These are phyloP conservation scores for Coniophora puteana DNA, from an alignment of 1,284 basidiomycete genomes.

Conservation along the genomic window DNA sequence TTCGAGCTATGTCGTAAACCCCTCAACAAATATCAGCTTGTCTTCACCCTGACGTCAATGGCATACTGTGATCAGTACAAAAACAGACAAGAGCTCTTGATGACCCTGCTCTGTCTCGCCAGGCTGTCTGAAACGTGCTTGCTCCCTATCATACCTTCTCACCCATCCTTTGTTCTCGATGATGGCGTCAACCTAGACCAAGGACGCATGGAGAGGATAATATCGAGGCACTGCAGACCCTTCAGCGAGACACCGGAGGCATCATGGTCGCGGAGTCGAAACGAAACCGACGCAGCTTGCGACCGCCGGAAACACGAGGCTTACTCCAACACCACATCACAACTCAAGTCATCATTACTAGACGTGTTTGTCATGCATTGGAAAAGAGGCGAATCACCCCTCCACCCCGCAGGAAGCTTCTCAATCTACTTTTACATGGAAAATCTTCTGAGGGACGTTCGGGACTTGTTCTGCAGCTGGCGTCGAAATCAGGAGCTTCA, in stretches of 20 bases:
- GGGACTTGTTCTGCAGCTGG: constrained; percentile 9
- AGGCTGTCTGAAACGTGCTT: constrained; percentile 9
- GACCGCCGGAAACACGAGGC: constrained; percentile 5
- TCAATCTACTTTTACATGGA: constrained; percentile 13
- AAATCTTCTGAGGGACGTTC: constrained; percentile 2
- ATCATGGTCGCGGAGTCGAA: background rate
- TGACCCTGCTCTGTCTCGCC: constrained; percentile 30
- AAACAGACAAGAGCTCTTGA: constrained; percentile 14
- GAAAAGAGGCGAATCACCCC: no score
- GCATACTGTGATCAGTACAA: constrained; percentile 19
- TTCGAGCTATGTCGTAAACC: constrained; percentile 26
- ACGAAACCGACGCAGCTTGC: constrained; percentile 9
- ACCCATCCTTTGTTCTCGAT: constrained; percentile 13
- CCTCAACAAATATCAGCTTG: constrained; percentile 18
- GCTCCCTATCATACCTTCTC: constrained; percentile 11
- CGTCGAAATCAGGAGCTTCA: constrained; percentile 15
- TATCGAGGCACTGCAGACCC: constrained; percentile 5
- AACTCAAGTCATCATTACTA: constrained; percentile 5
- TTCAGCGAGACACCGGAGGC: constrained; percentile 18
- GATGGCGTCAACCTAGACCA: constrained; percentile 11
- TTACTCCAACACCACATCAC: constrained; percentile 4
- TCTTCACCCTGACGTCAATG: constrained; percentile 30
- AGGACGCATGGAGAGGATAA: constrained; percentile 1
- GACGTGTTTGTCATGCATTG: no score
- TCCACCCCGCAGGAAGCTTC: background rate